Percentiles rank a stretch among this genome's conserved stretches.
Evolutionary conservation across 179 eudicot species (phyloP).

Genomic region (Beta lomatogona): DNA sequence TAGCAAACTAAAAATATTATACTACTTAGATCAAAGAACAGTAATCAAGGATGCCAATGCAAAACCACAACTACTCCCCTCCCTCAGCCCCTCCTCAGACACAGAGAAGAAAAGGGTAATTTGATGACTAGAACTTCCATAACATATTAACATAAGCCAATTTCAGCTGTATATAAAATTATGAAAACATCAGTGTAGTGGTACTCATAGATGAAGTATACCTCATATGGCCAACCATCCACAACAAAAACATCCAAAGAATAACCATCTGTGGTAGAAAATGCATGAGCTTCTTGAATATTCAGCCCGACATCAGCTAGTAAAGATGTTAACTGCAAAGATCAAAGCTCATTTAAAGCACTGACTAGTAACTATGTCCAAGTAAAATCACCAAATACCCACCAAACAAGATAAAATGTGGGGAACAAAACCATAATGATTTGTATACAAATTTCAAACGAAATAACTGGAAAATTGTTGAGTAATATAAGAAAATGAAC

Average conservation of each 20-base stretch:
- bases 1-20: background rate
- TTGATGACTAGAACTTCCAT: background rate
- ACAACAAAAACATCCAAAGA: conserved; percentile 77
- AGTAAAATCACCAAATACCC: conserved; percentile 9
- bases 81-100: background rate
- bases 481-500: background rate
- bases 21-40: background rate
- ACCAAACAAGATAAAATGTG: background rate
- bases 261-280: conserved; percentile 69
- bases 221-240: conserved; percentile 81
- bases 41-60: background rate
- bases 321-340: conserved; percentile 68
- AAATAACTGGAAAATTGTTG: background rate
- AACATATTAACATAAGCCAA: background rate
- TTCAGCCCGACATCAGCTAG: conserved; percentile 74
- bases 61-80: background rate
- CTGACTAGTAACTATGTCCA: background rate
- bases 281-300: conserved; percentile 82
- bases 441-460: background rate
- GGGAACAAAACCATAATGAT: background rate
- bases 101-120: background rate
- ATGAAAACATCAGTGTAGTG: background rate
- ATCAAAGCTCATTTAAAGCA: conserved; percentile 21
- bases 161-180: background rate
- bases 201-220: conserved; percentile 26